phyloP scores from a whole-genome alignment of 306 rosid genomes.

The Quillaja saponaria region DNA sequence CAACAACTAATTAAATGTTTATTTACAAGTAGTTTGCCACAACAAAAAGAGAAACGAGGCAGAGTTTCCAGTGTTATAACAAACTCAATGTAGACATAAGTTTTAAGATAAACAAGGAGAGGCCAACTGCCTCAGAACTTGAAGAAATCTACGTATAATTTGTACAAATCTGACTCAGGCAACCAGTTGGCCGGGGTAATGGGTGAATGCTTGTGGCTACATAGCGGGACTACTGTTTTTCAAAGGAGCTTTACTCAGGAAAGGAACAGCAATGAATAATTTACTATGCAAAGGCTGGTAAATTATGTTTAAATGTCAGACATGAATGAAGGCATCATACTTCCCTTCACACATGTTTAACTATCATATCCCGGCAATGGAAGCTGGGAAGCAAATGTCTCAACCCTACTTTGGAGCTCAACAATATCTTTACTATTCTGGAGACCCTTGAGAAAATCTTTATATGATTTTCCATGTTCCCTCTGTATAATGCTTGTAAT shows the following conservation, averaged over 20 bases:
- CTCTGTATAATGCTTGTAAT: conserved; percentile 57
- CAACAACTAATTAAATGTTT: too few species aligned
- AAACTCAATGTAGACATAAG: background rate
- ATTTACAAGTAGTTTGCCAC: background rate
- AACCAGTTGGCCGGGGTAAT: background rate
- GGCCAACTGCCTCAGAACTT: conserved; percentile 26
- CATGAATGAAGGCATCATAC: conserved; percentile 4
- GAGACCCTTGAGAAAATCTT: conserved; percentile 61
- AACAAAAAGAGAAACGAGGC: too few species aligned
- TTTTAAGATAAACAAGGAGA: conserved; percentile 29
- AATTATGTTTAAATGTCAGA: conserved; percentile 25
- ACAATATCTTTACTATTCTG: conserved; percentile 56
- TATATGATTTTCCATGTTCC: conserved; percentile 62
- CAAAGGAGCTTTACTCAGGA: conserved; percentile 22
- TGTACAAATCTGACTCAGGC: conserved; percentile 23
- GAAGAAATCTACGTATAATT: conserved; percentile 23
- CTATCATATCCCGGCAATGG: conserved; percentile 82
- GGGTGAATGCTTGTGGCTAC: conserved; percentile 16
- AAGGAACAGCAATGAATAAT: conserved; percentile 3
- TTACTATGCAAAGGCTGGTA: conserved; percentile 31
- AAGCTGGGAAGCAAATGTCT: conserved; percentile 68
- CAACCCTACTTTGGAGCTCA: conserved; percentile 66
- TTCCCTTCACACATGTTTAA: conserved; percentile 18
- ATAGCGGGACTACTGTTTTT: conserved; percentile 19
- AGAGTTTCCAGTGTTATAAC: too few species aligned